These are phyloP conservation scores for Ilex asprella DNA, from an alignment of 257 asterid species.

Conservation along the genomic window DNA sequence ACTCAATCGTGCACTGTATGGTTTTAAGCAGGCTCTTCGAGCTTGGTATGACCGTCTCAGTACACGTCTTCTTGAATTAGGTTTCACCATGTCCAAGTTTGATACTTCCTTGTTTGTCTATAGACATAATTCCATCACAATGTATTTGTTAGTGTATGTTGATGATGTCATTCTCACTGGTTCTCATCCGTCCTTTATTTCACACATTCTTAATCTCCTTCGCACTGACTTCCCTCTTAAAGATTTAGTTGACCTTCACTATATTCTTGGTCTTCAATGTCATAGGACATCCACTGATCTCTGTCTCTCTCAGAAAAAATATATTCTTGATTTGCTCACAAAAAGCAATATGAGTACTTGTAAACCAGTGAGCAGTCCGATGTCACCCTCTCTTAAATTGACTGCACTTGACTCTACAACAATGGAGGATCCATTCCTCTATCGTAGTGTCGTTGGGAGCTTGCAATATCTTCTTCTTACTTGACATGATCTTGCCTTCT, in stretches of 20 bases:
- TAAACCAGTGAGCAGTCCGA: background rate
- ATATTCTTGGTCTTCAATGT: background rate
- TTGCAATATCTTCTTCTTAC: background rate
- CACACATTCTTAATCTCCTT: background rate
- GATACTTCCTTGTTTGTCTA: background rate
- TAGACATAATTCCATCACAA: background rate
- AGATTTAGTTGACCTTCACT: background rate
- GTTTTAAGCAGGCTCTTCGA: background rate
- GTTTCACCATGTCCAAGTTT: background rate
- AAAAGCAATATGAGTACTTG: background rate
- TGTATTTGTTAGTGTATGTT: background rate
- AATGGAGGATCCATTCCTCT: background rate
- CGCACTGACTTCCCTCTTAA: background rate
- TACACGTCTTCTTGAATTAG: background rate
- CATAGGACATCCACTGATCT: background rate
- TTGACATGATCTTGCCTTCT: background rate
- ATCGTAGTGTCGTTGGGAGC: background rate
- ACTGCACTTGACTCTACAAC: background rate
- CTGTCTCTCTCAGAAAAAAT: background rate
- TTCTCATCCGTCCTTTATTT: background rate
- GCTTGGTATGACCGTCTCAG: background rate
- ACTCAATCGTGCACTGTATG: background rate
- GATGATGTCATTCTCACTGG: background rate
- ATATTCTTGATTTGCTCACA: background rate
- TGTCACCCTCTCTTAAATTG: background rate